Base-by-base conservation (phyloP, 331 rosid species). In the Quercus tomentella region DNA sequence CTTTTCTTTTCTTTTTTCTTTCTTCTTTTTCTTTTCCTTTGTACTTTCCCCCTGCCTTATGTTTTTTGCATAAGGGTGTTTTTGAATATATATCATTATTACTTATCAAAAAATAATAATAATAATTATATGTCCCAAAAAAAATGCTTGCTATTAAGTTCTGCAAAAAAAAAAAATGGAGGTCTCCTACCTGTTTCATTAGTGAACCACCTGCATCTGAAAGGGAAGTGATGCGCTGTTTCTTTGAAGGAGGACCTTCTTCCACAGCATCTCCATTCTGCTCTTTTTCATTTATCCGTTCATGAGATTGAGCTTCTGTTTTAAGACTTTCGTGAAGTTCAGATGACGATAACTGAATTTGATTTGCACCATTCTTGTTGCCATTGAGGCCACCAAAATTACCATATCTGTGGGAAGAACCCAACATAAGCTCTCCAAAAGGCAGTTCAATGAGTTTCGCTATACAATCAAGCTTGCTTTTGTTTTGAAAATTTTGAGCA, bases 361-460 rank as follows among this genome's bases (percentile, higher is more conserved):
- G 90, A 17, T 82, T 82, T 31, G 76, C 82, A 75, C 78, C 76
- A 72, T 80, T 86, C 78, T 79, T 28, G 23, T 56, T 82, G 78
- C 85, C 84, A 79, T 70, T 84, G 14, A 69, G 81, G 69, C 79
- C 74, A 28, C 18, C 79, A 83, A 41, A 76, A 33, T 83, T 80
- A 69, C 70, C 87, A 57, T 82, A 83, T 76, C 76, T 84, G 65
- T 60, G 83, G 75, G 84, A 84, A 82, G 92, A 82, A 73, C 91
- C 82, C 81, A 90, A 80, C 86, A 87, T 62, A 80, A 84, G 87
- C 82, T 89, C 93, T 81, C 99, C 99, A 80, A 93, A 88, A 28
- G 99, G 99, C 56, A 96, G 80, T 87, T 96, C 97, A 73, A 93
- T 89, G 58, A 96, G 92, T 83, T 90, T 93, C 26, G 90, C 81